A percentile compares a stretch with the other conserved stretches of the same genome.
These are phyloP conservation scores for Yamadazyma triangularis DNA, from an alignment of 1,139 yeast genomes.

Conservation along the genomic window DNA sequence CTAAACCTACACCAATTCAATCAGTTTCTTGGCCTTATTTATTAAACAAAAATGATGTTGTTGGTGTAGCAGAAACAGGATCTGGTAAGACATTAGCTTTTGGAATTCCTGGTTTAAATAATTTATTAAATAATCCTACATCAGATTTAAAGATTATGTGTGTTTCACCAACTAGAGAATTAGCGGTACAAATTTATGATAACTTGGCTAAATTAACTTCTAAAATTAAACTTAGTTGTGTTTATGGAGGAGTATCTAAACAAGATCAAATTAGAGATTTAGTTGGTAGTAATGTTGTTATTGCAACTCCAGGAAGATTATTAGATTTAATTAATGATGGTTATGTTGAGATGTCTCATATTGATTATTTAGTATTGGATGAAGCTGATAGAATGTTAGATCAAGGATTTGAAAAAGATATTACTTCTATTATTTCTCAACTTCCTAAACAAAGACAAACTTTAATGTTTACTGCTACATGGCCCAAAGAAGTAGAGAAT, in stretches of 20 bases:
- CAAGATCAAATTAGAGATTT: conserved; percentile 79
- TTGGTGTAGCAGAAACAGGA: conserved; percentile 98
- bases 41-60: conserved; percentile 74
- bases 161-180: conserved; percentile 95
- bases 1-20: conserved; percentile 94
- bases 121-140: conserved; percentile 42
- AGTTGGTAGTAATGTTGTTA: conserved; percentile 62
- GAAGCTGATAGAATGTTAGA: conserved; percentile 99
- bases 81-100: conserved; percentile 97
- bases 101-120: conserved; percentile 94
- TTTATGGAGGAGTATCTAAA: conserved; percentile 97
- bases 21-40: conserved; percentile 96
- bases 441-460: conserved; percentile 63
- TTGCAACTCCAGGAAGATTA: conserved; percentile 97
- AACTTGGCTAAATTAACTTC: conserved; percentile 63
- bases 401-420: conserved; percentile 93
- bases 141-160: conserved; percentile 71
- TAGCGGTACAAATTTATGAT: conserved; percentile 91
- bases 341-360: conserved; percentile 61
- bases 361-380: conserved; percentile 82
- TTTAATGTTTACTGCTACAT: conserved; percentile 83
- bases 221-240: conserved; percentile 70
- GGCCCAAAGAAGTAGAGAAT: conserved; percentile 92
- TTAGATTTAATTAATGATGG: conserved; percentile 90
- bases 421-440: conserved; percentile 68